Evolutionary conservation across 495 filamentous ascomycete species (phyloP), one percentile per base, ranked within the genome.

Genomic region (Tricharina praecox): DNA sequence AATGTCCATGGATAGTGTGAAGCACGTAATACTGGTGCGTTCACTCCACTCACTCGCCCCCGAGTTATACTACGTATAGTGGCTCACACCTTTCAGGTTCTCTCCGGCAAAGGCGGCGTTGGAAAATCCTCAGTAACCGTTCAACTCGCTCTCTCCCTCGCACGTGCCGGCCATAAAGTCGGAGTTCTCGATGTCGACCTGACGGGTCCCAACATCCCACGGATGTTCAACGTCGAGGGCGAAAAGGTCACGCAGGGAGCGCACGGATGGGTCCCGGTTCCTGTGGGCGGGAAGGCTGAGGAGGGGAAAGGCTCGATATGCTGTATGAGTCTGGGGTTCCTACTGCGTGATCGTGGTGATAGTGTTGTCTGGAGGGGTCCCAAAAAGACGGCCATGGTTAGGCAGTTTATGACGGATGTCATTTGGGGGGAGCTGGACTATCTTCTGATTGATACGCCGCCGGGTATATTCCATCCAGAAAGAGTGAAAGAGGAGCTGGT

Each of bases 351-450:
- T 43, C 71, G 88, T 54, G 81, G 78, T 50, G 85, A 93, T 54
- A 86, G 87, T 2, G 85, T 97, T 0, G 85, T 97, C 47, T 97
- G 90, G 90, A 77, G 90, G 38, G 90, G 90, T 0, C 90, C 90
- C 0, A 97, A 97, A 66, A 97, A 97, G 67, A 97, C 92, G 7
- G 92, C 92, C 23, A 96, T 97, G 90, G 86, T 97, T 34, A 79
- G 83, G 24, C 90, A 97, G 58, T 96, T 97, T 59, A 68, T 96
- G 20, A 77, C 80, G 0, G 85, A 94, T 61, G 88, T 93, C 4
- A 72, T 79, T n/a, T 97, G 90, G 90, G 81, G 78, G 24, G 69
- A 73, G 9, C 72, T 85, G 24, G 85, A 94, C 62, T 94, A 83
- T 64, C 71, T 97, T 8, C 72, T 97, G 44, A 80, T 97, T 53